A percentile compares a stretch with the other conserved stretches of the same genome.
phyloP scores from a whole-genome alignment of 257 asterid species.

The Lavandula angustifolia region DNA sequence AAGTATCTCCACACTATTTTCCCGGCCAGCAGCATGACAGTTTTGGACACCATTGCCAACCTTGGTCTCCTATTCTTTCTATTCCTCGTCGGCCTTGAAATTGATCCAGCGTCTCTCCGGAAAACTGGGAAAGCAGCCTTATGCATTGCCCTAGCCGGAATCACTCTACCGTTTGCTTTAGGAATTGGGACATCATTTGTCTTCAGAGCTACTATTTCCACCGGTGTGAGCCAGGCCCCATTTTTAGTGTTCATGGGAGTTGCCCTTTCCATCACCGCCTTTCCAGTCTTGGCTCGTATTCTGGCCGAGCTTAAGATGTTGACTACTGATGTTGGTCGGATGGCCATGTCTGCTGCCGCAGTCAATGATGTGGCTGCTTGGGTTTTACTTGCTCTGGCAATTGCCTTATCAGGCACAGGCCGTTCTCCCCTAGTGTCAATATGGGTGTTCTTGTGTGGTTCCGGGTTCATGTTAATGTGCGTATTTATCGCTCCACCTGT shows the following conservation, averaged over 20 bases:
- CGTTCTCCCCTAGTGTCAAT: slow-evolving; percentile 40
- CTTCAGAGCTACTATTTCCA: slow-evolving; percentile 46
- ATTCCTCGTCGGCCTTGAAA: slow-evolving; percentile 56
- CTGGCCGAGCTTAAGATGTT: slow-evolving; percentile 59
- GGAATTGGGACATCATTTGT: slow-evolving; percentile 57
- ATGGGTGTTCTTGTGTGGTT: slow-evolving; percentile 27
- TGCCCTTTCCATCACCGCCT: slow-evolving; percentile 50
- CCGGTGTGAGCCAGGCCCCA: slow-evolving; percentile 42
- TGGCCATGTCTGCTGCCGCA: slow-evolving; percentile 71
- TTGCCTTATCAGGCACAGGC: slow-evolving; percentile 51
- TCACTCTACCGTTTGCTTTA: slow-evolving; percentile 48
- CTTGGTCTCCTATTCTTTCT: slow-evolving; percentile 59
- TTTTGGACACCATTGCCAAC: slow-evolving; percentile 55
- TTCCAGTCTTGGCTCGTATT: slow-evolving; percentile 53
- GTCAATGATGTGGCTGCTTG: slow-evolving; percentile 67
- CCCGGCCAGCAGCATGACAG: slow-evolving; percentile 51
- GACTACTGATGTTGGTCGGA: slow-evolving; percentile 58
- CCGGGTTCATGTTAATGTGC: slow-evolving; percentile 43
- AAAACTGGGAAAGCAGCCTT: slow-evolving; percentile 52
- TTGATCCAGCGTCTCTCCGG: slow-evolving; percentile 46
- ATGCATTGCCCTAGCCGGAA: slow-evolving; percentile 54
- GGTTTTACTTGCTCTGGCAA: slow-evolving; percentile 59
- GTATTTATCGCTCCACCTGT: slow-evolving; percentile 40
- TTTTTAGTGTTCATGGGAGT: slow-evolving; percentile 66
- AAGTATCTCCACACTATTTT: slow-evolving; percentile 42